phyloP scores from a whole-genome alignment of 2,329 filamentous ascomycete species.

The Colletotrichum sp. region DNA sequence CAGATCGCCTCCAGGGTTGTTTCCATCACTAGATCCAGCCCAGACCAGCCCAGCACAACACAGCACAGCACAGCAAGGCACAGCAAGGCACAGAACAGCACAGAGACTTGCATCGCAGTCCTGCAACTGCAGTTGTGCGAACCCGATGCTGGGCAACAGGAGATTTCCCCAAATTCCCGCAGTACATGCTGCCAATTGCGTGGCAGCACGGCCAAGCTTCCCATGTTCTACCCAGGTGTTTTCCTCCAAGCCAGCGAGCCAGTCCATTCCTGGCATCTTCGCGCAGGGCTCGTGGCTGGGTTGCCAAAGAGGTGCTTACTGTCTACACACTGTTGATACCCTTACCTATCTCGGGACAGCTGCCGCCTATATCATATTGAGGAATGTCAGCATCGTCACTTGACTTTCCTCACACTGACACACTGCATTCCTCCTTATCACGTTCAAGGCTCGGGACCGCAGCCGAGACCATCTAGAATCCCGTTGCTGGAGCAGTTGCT shows the following conservation, averaged over 20 bases:
- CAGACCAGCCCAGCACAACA: neutral
- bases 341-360: neutral
- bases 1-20: neutral
- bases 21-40: neutral
- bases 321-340: neutral
- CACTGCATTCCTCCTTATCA: neutral
- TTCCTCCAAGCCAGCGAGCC: neutral
- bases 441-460: neutral
- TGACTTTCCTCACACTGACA: neutral
- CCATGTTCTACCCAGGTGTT: neutral
- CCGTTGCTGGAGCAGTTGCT: neutral
- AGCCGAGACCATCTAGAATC: neutral
- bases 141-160: neutral
- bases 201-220: neutral
- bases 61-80: neutral
- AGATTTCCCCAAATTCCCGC: neutral
- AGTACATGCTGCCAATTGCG: neutral
- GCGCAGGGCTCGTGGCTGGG: neutral
- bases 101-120: neutral
- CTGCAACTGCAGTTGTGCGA: neutral
- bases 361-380: neutral
- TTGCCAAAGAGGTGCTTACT: neutral
- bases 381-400: conserved; percentile 9
- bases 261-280: neutral
- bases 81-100: neutral